Evolutionary conservation across 2,329 filamentous ascomycete species (phyloP).

Genomic region (Cladosporium colombiae): DNA sequence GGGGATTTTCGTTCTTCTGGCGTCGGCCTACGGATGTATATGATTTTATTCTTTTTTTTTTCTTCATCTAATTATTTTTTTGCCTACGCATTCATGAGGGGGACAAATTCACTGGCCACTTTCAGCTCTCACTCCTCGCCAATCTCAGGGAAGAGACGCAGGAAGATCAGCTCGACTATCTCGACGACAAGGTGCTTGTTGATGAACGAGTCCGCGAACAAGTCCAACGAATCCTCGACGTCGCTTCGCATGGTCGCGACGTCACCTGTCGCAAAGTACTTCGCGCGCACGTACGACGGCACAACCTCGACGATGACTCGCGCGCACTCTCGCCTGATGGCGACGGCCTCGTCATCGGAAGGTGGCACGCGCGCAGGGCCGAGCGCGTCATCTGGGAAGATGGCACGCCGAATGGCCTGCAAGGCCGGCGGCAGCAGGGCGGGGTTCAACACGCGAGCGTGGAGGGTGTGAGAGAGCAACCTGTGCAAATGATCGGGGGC

Average conservation of each 20-base stretch:
- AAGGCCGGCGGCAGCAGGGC: conserved; percentile 53
- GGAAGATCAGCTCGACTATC: conserved; percentile 77
- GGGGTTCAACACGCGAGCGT: conserved; percentile 29
- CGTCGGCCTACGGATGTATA: background rate
- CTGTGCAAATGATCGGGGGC: background rate
- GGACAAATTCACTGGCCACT: too few species aligned
- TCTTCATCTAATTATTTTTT: background rate
- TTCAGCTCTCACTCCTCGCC: conserved; percentile 48
- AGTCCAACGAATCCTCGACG: conserved; percentile 60
- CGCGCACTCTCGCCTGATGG: conserved; percentile 68
- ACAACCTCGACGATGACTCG: conserved; percentile 54
- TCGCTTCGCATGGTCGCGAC: conserved; percentile 42
- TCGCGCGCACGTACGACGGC: conserved; percentile 47
- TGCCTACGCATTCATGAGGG: background rate
- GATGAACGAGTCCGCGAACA: conserved; percentile 81
- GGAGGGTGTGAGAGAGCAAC: conserved; percentile 18
- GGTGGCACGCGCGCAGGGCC: conserved; percentile 63
- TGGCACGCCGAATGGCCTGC: conserved; percentile 69
- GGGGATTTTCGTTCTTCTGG: background rate
- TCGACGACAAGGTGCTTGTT: conserved; percentile 90
- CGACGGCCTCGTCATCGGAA: conserved; percentile 59
- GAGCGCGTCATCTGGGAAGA: conserved; percentile 84
- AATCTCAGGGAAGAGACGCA: conserved; percentile 82
- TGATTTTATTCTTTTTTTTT: background rate
- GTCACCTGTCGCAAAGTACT: conserved; percentile 44